Evolutionary conservation across 2,329 filamentous ascomycete species (phyloP).

Genomic region (Raffaelea albimanens): DNA sequence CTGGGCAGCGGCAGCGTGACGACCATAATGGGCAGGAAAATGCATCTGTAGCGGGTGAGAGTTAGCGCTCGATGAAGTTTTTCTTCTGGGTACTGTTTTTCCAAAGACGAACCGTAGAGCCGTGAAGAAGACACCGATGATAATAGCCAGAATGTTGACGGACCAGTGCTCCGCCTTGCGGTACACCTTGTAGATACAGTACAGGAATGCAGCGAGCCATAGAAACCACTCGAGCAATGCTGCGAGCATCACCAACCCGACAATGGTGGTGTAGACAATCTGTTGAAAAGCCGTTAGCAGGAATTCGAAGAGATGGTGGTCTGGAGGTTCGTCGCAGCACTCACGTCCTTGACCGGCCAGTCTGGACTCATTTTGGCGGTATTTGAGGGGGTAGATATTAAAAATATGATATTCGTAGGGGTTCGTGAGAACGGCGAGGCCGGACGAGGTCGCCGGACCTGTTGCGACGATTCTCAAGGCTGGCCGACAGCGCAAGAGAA

Average conservation of each 20-base stretch:
- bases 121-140: constrained; percentile 65
- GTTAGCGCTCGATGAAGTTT: neutral
- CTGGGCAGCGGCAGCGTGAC: constrained; percentile 79
- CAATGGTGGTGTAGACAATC: constrained; percentile 77
- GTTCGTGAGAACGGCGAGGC: no score
- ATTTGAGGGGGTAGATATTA: no score
- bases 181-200: constrained; percentile 82
- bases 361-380: constrained; percentile 25
- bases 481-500: no score
- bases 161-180: constrained; percentile 84
- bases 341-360: constrained; percentile 44
- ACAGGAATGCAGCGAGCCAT: constrained; percentile 88
- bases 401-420: no score
- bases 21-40: constrained; percentile 90
- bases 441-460: no score
- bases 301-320: neutral
- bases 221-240: constrained; percentile 89
- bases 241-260: constrained; percentile 72
- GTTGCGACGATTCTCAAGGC: no score
- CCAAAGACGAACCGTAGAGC: constrained; percentile 53
- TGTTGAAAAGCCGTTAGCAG: constrained; percentile 25
- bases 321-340: constrained; percentile 6
- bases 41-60: constrained; percentile 40
- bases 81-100: neutral
- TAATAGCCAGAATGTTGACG: constrained; percentile 64